A percentile compares a stretch with the other conserved stretches of the same genome.
These are phyloP conservation scores for Microdochium trichocladiopsis DNA, from an alignment of 2,329 filamentous ascomycete genomes.

Conservation along the genomic window DNA sequence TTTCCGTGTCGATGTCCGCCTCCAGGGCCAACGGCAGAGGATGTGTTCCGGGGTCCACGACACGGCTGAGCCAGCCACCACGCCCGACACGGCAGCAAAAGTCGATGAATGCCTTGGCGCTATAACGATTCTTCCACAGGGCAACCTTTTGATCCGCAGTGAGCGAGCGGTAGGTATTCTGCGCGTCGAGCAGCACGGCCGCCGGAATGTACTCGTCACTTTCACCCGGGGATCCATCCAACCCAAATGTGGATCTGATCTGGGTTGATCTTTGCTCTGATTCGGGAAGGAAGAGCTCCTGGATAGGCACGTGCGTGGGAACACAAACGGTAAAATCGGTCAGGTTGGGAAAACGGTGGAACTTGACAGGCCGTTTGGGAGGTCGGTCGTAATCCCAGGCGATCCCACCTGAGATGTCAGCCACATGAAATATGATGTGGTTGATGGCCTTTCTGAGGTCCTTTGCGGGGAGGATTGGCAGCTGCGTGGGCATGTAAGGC, in stretches of 20 bases:
- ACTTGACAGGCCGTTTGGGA: not conserved
- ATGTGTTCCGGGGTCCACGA: not conserved
- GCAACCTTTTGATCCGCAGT: not conserved
- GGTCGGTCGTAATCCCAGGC: not conserved
- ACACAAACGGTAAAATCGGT: not conserved
- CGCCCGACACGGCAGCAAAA: not conserved
- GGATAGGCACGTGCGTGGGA: not conserved
- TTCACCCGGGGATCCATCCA: no score
- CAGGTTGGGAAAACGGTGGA: not conserved
- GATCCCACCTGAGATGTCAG: not conserved
- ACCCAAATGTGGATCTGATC: no score
- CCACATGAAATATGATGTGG: no score
- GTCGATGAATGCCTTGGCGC: not conserved
- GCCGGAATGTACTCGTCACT: no score
- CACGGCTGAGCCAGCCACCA: not conserved
- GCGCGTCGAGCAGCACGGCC: no score
- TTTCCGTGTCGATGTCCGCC: not conserved
- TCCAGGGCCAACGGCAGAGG: not conserved
- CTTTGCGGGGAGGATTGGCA: no score
- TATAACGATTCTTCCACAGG: not conserved
- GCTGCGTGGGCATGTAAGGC: no score
- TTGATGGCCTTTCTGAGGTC: no score
- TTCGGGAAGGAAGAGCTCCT: not conserved
- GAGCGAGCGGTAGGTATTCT: not conserved
- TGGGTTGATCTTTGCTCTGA: no score